Conservation (phyloP, 2,329 filamentous ascomycete species). For the Aspergillus sp. region DNA sequence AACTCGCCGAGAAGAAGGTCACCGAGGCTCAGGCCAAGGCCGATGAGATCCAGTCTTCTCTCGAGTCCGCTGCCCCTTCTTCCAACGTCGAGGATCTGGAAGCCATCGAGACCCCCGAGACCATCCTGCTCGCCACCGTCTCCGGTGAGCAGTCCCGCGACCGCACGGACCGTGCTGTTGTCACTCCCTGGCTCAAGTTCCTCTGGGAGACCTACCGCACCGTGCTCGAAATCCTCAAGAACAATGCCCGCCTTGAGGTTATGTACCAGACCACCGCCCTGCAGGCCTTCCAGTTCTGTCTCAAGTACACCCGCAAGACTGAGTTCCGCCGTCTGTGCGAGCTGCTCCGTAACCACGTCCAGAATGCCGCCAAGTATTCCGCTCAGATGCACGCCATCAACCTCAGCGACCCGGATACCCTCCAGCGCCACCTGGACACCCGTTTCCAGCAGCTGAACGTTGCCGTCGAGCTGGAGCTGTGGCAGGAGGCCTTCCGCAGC, state of each 20-base stretch:
- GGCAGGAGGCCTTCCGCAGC: conserved; percentile 99
- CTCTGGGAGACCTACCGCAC: conserved; percentile 99
- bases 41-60: conserved; percentile 85
- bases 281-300: conserved; percentile 98
- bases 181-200: conserved; percentile 99
- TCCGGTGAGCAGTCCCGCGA: conserved; percentile 97
- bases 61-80: conserved; percentile 73
- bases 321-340: conserved; percentile 98
- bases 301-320: conserved; percentile 97
- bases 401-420: conserved; percentile 92
- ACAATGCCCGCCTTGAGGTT: conserved; percentile 95
- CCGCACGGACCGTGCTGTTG: conserved; percentile 95
- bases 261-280: conserved; percentile 98
- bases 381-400: conserved; percentile 99
- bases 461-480: conserved; percentile 94
- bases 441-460: conserved; percentile 98
- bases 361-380: conserved; percentile 98
- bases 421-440: conserved; percentile 95
- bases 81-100: conserved; percentile 91
- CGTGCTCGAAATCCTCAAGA: conserved; percentile 96
- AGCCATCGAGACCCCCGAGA: conserved; percentile 95
- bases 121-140: conserved; percentile 94
- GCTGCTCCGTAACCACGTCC: conserved; percentile 95
- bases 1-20: conserved; percentile 94
- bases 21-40: conserved; percentile 94